phyloP scores from a whole-genome alignment of 1,284 basidiomycete genomes.

The Ceratobasidium sp. region DNA sequence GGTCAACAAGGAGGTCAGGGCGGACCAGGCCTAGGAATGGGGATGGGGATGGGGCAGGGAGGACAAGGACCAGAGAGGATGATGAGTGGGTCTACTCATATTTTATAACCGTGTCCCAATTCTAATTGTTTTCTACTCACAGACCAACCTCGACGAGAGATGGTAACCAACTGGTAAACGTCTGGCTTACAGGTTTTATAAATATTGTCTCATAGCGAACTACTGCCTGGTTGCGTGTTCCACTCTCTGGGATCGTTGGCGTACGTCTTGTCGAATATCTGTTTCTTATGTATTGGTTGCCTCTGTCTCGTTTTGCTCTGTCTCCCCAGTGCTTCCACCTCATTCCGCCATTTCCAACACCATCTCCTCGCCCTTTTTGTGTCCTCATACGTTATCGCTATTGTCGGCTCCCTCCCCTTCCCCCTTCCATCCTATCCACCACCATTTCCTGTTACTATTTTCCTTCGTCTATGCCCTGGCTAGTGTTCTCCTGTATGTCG shows the following conservation, averaged over 20 bases:
- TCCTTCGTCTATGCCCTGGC: conserved; percentile 4
- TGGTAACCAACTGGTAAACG: conserved; percentile 35
- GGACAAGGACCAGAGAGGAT: conserved; percentile 38
- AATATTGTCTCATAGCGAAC: neutral
- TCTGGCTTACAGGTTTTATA: neutral
- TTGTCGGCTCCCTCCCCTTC: no score
- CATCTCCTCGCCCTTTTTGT: neutral
- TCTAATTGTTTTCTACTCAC: conserved; percentile 6
- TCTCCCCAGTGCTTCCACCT: neutral
- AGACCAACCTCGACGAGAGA: conserved; percentile 18
- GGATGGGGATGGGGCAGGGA: conserved; percentile 31
- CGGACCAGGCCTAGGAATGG: neutral
- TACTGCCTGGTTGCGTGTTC: conserved; percentile 38
- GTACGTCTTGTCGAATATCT: conserved; percentile 22
- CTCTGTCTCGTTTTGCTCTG: conserved; percentile 10
- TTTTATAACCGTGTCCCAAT: neutral
- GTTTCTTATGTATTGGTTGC: conserved; percentile 36
- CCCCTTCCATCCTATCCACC: neutral
- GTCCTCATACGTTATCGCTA: neutral
- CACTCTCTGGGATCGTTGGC: conserved; percentile 16
- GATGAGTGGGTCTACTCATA: conserved; percentile 19
- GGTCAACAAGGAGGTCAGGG: conserved; percentile 5
- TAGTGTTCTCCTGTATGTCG: conserved; percentile 1
- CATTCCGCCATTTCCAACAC: neutral
- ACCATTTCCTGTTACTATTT: neutral